Conservation (phyloP, 2,329 filamentous ascomycete genomes). For the Aspergillus amoenus region DNA sequence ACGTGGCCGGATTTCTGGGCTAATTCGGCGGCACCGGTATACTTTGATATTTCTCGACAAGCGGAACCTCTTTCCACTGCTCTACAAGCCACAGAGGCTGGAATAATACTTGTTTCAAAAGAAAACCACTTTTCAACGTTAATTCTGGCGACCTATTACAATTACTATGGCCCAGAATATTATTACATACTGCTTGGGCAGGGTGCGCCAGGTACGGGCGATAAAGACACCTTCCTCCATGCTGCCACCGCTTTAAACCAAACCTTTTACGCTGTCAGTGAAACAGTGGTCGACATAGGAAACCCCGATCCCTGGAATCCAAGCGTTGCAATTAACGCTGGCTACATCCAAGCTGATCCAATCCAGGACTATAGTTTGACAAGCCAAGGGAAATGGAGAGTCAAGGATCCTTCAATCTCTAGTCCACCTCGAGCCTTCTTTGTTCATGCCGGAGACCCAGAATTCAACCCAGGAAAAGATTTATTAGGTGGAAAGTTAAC, state of each 20-base stretch:
- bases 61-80: not conserved
- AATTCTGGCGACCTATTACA: not conserved
- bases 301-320: not conserved
- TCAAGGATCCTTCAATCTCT: not conserved
- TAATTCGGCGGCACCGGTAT: not conserved
- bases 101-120: not conserved
- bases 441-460: not conserved
- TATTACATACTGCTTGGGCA: not conserved
- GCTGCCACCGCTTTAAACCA: not conserved
- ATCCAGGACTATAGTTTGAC: not conserved
- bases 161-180: not conserved
- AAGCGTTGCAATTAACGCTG: not conserved
- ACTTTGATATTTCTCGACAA: not conserved
- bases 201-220: not conserved
- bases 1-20: not conserved
- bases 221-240: not conserved
- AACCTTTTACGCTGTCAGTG: not conserved
- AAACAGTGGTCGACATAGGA: not conserved
- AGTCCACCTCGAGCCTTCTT: not conserved
- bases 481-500: not conserved
- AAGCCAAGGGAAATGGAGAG: not conserved
- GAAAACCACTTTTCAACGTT: not conserved
- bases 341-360: not conserved
- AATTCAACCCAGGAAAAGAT: not conserved
- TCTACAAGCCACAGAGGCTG: not conserved